Evolutionary conservation across 805 yeast genomes (phyloP), one percentile per base, ranked within the genome.

Genomic region (Saccharomycopsis javanensis): DNA sequence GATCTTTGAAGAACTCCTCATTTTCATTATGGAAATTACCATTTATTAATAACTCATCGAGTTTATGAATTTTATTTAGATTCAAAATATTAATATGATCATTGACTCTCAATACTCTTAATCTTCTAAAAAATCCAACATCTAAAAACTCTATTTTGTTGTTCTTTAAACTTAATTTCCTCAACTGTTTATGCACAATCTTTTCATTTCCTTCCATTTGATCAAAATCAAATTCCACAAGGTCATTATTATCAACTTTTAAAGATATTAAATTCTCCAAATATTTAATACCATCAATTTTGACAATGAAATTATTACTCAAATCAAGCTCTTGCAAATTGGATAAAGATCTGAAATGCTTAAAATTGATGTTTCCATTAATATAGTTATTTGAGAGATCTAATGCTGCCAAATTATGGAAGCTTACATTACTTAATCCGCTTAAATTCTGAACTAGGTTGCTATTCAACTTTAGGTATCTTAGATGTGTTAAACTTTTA

Each of bases 401-500:
- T 5, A 65, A 56, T 10, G 63, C 62, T 30, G 67, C 63, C 13
- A 69, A 60, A n/a, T 66, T 63, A 10, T 65, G 23, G 74, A 73
- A 8, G 68, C 63, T 33, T 66, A 67, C 0, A 35, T 55, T 55
- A 31, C 50, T 53, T 23, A 60, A 51, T 1, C 55, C 34, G 15
- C 75, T 74, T 1, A 73, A 70, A 55, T 71, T 72, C 45, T 62
- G 65, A 35, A 62, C 56, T 28, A 57, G 27, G 23, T 61, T 59
- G 13, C 48, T 18, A 53, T 55, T 52, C 28, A 60, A 34, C 7
- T 69, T 66, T 53, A 76, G 63, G 7, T 63, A 65, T 5, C 72
- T 69, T 55, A 76, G 66, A 64, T 75, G 78, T 51, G 71, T 66
- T 55, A 73, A 74, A 50, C 63, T 59, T 4, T 60, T 55, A 23